phyloP scores from a whole-genome alignment of 2,329 filamentous ascomycete species.

The Cladophialophora exuberans region DNA sequence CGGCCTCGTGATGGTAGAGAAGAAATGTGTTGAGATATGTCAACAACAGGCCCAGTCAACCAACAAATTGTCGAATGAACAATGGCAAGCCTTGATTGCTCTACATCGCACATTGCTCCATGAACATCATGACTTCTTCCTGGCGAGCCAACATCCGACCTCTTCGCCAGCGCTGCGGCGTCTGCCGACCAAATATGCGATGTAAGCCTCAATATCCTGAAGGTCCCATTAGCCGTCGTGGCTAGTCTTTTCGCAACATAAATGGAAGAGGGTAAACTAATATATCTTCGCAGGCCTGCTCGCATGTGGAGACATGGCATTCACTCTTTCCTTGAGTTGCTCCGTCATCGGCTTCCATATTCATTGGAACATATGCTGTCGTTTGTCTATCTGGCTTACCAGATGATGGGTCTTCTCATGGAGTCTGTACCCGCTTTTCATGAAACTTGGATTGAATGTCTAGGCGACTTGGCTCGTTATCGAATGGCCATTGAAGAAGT shows the following conservation, averaged over 20 bases:
- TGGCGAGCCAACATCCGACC: conserved; percentile 83
- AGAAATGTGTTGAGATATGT: conserved; percentile 83
- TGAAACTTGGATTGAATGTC: conserved; percentile 90
- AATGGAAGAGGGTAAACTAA: neutral
- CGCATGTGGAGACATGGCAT: conserved; percentile 95
- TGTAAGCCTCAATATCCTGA: conserved; percentile 50
- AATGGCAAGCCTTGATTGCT: conserved; percentile 83
- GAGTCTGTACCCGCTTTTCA: conserved; percentile 83
- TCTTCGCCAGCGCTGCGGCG: conserved; percentile 69
- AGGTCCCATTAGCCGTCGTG: neutral
- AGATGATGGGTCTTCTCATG: conserved; percentile 83
- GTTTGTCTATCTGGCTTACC: conserved; percentile 87
- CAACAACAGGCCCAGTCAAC: conserved; percentile 60
- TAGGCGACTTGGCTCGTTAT: conserved; percentile 84
- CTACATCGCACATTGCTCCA: conserved; percentile 79
- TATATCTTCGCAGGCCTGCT: conserved; percentile 59
- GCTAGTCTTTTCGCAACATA: too few relatives aligned
- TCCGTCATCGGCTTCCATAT: conserved; percentile 72
- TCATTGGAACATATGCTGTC: conserved; percentile 87
- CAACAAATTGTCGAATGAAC: conserved; percentile 62
- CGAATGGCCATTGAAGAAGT: conserved; percentile 90
- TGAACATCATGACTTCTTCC: conserved; percentile 83
- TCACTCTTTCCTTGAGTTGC: conserved; percentile 77
- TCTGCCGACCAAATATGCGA: conserved; percentile 79
- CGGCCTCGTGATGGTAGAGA: conserved; percentile 62